These are phyloP conservation scores for Ogataea polymorpha DNA, from an alignment of 805 yeast genomes.

Conservation along the genomic window DNA sequence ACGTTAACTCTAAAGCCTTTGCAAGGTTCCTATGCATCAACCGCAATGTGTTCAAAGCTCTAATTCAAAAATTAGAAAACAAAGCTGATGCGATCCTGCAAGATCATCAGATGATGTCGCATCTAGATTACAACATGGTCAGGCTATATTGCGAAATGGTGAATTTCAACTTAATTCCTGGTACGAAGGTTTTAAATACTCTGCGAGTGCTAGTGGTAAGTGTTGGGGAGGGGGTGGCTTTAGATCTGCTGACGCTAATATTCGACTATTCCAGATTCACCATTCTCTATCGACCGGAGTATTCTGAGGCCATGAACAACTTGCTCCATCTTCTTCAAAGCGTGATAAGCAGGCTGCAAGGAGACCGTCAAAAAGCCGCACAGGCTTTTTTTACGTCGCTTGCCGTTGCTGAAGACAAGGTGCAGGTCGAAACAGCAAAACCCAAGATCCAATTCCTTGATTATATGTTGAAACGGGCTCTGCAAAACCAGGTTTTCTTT, in stretches of 20 bases:
- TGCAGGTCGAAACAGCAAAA: neutral
- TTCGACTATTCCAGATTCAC: conserved; percentile 74
- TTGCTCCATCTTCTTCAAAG: conserved; percentile 56
- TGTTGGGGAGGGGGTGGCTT: conserved; percentile 50
- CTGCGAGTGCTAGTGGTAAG: conserved; percentile 57
- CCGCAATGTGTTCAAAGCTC: neutral
- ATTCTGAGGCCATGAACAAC: conserved; percentile 54
- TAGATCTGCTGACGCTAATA: conserved; percentile 65
- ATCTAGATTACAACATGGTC: conserved; percentile 52
- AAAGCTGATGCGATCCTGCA: conserved; percentile 59
- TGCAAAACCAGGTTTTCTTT: neutral
- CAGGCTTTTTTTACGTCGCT: conserved; percentile 52
- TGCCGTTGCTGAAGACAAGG: conserved; percentile 46
- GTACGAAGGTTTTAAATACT: conserved; percentile 70
- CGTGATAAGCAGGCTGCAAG: conserved; percentile 48
- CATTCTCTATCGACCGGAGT: conserved; percentile 55
- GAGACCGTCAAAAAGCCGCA: conserved; percentile 53
- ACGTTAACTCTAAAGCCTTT: conserved; percentile 46
- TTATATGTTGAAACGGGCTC: neutral
- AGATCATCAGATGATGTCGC: conserved; percentile 53
- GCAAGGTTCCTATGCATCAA: conserved; percentile 70
- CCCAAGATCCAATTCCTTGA: conserved; percentile 10
- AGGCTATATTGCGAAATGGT: conserved; percentile 70
- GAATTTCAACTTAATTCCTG: conserved; percentile 71
- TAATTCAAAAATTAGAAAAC: neutral